phyloP scores from a whole-genome alignment of 345 rosid genomes.

The Punica granatum region DNA sequence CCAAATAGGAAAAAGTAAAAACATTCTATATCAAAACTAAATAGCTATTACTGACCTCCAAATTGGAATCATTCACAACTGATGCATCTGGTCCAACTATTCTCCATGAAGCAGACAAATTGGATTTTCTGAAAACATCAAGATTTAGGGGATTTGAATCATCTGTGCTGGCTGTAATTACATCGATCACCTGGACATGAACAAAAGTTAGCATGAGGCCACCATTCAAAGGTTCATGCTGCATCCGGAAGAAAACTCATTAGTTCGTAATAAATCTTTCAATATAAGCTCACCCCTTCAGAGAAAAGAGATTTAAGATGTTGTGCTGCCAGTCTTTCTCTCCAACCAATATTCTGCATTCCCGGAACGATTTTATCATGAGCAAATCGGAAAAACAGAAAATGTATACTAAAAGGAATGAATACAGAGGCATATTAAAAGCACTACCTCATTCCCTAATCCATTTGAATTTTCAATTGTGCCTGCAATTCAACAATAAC shows the following conservation, averaged over 20 bases:
- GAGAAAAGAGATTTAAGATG: conserved; percentile 59
- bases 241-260: not conserved
- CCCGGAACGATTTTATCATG: conserved; percentile 12
- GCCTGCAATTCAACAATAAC: conserved; percentile 2
- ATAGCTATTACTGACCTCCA: conserved; percentile 11
- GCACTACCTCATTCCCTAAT: conserved; percentile 8
- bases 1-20: not conserved
- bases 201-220: not conserved
- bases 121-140: conserved; percentile 68
- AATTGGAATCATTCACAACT: conserved; percentile 16
- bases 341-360: conserved; percentile 76
- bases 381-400: not conserved
- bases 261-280: conserved; percentile 2
- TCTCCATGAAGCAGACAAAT: conserved; percentile 76
- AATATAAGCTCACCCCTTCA: conserved; percentile 51
- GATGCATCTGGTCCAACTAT: conserved; percentile 29
- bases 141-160: conserved; percentile 82
- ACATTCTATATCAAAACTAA: not conserved
- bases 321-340: conserved; percentile 67
- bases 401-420: not conserved
- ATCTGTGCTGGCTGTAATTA: conserved; percentile 53
- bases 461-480: not conserved
- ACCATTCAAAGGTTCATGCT: not conserved
- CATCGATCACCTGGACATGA: conserved; percentile 55
- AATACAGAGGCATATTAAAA: not conserved